Conservation (phyloP, 805 yeast genomes). For the Wickerhamiella kazuoi region DNA sequence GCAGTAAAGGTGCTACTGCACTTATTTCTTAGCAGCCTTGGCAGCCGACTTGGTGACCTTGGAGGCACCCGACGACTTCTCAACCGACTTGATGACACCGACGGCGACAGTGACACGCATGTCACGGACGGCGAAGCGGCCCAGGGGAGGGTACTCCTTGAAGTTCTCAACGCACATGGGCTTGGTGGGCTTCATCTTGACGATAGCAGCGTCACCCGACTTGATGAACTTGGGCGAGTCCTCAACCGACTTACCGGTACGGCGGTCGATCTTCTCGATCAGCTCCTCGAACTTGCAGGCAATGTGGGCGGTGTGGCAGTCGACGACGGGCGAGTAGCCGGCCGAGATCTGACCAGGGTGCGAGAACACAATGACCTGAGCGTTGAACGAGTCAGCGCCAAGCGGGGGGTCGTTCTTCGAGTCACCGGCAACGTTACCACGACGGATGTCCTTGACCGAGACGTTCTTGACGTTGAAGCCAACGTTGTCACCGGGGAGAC, state of each 20-base stretch:
- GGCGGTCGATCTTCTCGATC: constrained; percentile 73
- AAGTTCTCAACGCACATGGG: constrained; percentile 92
- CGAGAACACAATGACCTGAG: constrained; percentile 76
- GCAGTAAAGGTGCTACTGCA: not conserved
- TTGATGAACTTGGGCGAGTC: constrained; percentile 83
- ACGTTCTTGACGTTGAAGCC: constrained; percentile 85
- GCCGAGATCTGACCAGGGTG: constrained; percentile 85
- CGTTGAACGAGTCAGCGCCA: constrained; percentile 64
- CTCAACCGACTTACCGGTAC: constrained; percentile 83
- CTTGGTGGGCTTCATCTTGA: constrained; percentile 72
- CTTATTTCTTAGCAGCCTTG: constrained; percentile 62
- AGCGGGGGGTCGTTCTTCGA: constrained; percentile 77
- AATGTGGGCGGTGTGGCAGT: constrained; percentile 87
- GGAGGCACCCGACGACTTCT: constrained; percentile 57
- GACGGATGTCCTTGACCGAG: constrained; percentile 73
- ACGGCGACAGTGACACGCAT: constrained; percentile 99
- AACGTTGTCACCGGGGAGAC: constrained; percentile 82
- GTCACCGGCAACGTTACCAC: constrained; percentile 89
- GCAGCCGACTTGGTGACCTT: constrained; percentile 95
- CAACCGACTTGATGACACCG: constrained; percentile 95
- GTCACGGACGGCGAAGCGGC: constrained; percentile 98
- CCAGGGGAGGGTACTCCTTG: constrained; percentile 90
- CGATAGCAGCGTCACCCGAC: constrained; percentile 94
- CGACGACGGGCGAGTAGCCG: constrained; percentile 83
- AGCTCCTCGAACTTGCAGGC: constrained; percentile 75